phyloP scores from a whole-genome alignment of 345 rosid genomes.

The Citrus hindsii region DNA sequence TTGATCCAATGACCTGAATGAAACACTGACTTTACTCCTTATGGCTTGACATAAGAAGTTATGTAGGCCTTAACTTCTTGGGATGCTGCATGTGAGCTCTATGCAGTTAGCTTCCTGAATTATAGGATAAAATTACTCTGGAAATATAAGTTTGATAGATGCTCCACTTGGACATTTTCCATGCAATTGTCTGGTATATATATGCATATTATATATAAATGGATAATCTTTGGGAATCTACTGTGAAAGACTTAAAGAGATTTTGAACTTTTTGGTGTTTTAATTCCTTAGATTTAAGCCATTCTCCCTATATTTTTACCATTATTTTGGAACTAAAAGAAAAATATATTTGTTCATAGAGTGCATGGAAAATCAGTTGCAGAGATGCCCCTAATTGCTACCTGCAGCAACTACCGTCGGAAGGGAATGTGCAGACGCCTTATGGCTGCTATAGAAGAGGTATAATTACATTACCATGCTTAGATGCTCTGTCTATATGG shows the following conservation, averaged over 20 bases:
- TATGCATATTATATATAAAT: neutral
- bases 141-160: neutral
- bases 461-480: constrained; percentile 11
- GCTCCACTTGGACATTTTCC: neutral
- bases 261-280: constrained; percentile 3
- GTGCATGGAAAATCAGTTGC: constrained; percentile 81
- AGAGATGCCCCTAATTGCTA: constrained; percentile 98
- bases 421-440: constrained; percentile 92
- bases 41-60: neutral
- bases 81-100: neutral
- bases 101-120: neutral
- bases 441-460: constrained; percentile 83
- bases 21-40: neutral
- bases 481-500: neutral
- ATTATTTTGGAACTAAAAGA: constrained; percentile 4
- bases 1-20: neutral
- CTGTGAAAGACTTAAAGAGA: neutral
- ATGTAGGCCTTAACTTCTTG: neutral
- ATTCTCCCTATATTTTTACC: constrained; percentile 2
- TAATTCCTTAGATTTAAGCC: neutral
- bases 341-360: constrained; percentile 36
- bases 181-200: neutral
- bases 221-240: neutral
- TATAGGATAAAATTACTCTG: neutral
- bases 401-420: constrained; percentile 81